Percentiles rank a stretch among this genome's conserved stretches.
Conservation (phyloP, 768 basidiomycete genomes). For the Termitomyces sp. region DNA sequence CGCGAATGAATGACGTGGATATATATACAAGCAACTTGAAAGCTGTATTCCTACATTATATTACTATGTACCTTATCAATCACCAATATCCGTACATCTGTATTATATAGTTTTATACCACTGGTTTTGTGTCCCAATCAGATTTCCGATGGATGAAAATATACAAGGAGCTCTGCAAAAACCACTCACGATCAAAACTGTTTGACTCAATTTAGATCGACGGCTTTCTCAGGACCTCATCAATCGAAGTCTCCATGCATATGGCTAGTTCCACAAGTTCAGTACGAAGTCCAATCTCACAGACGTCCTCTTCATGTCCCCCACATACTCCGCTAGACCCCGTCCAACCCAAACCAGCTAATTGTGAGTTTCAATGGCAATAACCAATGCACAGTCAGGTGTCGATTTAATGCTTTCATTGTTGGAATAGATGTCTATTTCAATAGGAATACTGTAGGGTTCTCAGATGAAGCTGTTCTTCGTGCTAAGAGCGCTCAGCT, state of each 20-base stretch:
- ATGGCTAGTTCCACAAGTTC: constrained; percentile 9
- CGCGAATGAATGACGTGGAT: background rate
- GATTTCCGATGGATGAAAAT: background rate
- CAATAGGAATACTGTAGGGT: constrained; percentile 69
- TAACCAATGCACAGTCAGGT: background rate
- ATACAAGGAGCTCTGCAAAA: background rate
- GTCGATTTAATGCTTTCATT: background rate
- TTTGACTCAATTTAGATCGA: background rate
- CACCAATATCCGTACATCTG: background rate
- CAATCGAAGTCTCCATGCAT: constrained; percentile 7
- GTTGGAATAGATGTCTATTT: constrained; percentile 79
- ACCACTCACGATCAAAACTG: background rate
- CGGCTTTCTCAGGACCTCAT: background rate
- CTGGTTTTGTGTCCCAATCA: background rate
- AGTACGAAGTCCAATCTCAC: constrained; percentile 8
- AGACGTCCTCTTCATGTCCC: constrained; percentile 13
- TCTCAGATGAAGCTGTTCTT: constrained; percentile 78
- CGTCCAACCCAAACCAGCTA: constrained; percentile 20
- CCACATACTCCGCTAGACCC: constrained; percentile 8
- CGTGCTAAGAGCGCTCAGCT: constrained; percentile 89
- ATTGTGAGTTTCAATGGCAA: constrained; percentile 24
- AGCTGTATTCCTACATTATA: constrained; percentile 3
- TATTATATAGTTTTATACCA: background rate
- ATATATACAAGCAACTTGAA: background rate
- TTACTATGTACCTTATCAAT: background rate